Conservation (phyloP, 2,329 filamentous ascomycete species). For the Aspergillus persii region DNA sequence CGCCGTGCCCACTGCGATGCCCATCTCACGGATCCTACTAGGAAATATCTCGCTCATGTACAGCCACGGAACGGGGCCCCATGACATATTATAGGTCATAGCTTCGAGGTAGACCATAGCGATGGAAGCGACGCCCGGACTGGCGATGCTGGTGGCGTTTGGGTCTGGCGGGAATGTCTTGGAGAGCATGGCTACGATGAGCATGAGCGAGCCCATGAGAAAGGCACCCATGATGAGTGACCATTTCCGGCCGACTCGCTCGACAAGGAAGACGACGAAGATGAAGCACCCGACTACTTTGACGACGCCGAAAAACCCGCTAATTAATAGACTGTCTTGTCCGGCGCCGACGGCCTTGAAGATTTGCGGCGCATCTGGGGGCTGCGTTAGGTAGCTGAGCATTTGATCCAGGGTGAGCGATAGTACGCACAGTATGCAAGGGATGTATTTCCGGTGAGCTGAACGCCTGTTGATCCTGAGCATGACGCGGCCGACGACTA, state of each 20-base stretch:
- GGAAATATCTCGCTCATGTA: conserved; percentile 41
- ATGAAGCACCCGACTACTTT: conserved; percentile 50
- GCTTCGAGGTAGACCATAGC: conserved; percentile 47
- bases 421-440: conserved; percentile 40
- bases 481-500: not conserved
- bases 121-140: conserved; percentile 45
- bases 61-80: conserved; percentile 37
- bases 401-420: not conserved
- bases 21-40: conserved; percentile 38
- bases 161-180: conserved; percentile 42
- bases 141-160: conserved; percentile 27
- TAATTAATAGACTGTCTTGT: conserved; percentile 45
- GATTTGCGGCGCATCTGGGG: conserved; percentile 47
- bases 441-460: conserved; percentile 53
- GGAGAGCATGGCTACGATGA: conserved; percentile 49
- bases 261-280: conserved; percentile 52
- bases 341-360: conserved; percentile 52
- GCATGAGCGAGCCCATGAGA: conserved; percentile 52
- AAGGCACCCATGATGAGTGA: conserved; percentile 49
- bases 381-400: too few species aligned
- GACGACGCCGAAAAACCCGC: conserved; percentile 52
- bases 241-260: conserved; percentile 50
- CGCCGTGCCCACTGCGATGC: conserved; percentile 36
- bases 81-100: conserved; percentile 33
- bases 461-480: conserved; percentile 19